A percentile compares a stretch with the other conserved stretches of the same genome.
Evolutionary conservation across 2,329 filamentous ascomycete genomes (phyloP).

Genomic region (Penicillium sp.): DNA sequence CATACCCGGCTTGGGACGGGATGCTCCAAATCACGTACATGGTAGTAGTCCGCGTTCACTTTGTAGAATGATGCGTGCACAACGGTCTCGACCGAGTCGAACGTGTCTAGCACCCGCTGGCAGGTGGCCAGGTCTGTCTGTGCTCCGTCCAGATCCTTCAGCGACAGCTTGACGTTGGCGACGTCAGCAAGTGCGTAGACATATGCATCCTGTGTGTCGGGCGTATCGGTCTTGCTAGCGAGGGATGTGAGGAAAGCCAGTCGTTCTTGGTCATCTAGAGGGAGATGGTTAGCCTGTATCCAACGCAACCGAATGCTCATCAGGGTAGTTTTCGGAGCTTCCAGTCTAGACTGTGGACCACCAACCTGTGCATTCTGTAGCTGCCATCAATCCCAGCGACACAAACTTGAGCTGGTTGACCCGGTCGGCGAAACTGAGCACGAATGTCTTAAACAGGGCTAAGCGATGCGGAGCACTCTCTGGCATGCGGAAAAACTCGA

Average conservation of each 20-base stretch:
- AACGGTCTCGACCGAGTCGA: conserved; percentile 91
- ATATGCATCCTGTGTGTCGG: conserved; percentile 89
- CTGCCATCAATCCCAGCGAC: conserved; percentile 80
- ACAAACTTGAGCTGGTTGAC: conserved; percentile 99
- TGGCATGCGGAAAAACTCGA: conserved; percentile 81
- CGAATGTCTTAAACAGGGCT: conserved; percentile 88
- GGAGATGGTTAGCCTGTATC: conserved; percentile 11
- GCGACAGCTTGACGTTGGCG: conserved; percentile 77
- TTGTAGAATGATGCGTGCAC: conserved; percentile 97
- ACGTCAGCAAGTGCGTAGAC: conserved; percentile 92
- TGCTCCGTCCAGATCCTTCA: conserved; percentile 76
- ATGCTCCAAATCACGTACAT: conserved; percentile 46
- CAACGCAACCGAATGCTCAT: neutral
- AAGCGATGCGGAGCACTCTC: conserved; percentile 81
- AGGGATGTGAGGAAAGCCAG: conserved; percentile 80
- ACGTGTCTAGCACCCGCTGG: conserved; percentile 82
- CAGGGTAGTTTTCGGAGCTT: neutral
- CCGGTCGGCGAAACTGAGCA: conserved; percentile 94
- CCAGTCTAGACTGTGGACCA: neutral
- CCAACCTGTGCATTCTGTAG: conserved; percentile 64
- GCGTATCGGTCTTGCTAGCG: conserved; percentile 83
- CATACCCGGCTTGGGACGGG: neutral
- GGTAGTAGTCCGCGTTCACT: conserved; percentile 91
- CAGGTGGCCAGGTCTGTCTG: conserved; percentile 83
- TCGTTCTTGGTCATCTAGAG: conserved; percentile 79